Evolutionary conservation across 768 basidiomycete species (phyloP), one percentile per base, ranked within the genome.

Genomic region (Phylloporus sp.): DNA sequence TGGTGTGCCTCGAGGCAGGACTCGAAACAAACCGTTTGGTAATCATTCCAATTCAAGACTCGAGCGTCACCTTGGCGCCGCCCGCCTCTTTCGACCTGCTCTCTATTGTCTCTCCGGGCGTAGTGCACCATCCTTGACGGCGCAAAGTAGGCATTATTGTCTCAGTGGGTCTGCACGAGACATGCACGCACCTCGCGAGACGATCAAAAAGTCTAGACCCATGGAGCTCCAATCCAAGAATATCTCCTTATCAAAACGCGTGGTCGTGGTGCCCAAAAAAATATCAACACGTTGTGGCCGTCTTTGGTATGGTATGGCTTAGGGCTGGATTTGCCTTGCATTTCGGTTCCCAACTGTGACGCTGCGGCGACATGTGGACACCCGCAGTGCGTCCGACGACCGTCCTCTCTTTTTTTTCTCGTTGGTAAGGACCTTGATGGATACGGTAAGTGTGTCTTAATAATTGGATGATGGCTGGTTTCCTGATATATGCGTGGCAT

Each of bases 241-340:
- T 58, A 59, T 44, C 56, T 26, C 32, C 36, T 59, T 56, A 56
- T 59, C 57, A 28, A 33, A n/a, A 11, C 49, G 35, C 53, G 42
- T 40, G 57, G 35, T 20, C 45, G 23, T 47, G 42, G 42, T 10
- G 34, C 37, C 38, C 18, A 14, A 36, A 43, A 34, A 18, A n/a
- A n/a, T 45, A 41, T 42, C 37, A 34, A 34, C 20, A n/a, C 22
- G 18, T 49, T 34, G 35, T 47, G 27, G n/a, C 48, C 56, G 10
- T 15, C 38, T 59, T 59, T 59, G 56, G 57, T 23, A 49, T 55
- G 23, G 41, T 14, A 26, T 38, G 42, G 14, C 27, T 35, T 17
- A 37, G 6, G 18, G 38, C 42, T 42, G 31, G 35, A 42, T 48
- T 54, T 57, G 21, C 55, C 48, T 42, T 9, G n/a, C 22, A 13